Conservation (phyloP, 352 stramenopile species). For the Globisporangium cederbergense region DNA sequence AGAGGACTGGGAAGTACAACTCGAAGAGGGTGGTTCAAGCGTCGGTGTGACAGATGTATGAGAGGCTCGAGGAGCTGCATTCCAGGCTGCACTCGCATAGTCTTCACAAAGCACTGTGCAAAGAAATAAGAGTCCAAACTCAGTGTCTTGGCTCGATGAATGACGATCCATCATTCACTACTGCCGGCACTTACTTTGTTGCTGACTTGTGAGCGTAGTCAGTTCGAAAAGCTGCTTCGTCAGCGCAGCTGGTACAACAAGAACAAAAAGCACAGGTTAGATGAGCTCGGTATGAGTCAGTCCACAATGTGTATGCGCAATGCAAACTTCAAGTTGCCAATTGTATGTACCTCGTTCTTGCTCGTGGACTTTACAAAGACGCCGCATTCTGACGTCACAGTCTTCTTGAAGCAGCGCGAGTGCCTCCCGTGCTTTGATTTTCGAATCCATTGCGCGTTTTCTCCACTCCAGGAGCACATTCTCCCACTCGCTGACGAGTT, state of each 20-base stretch:
- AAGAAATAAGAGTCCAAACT: not conserved
- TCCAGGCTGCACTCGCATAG: not conserved
- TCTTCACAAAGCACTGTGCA: constrained; percentile 10
- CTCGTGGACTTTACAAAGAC: constrained; percentile 2
- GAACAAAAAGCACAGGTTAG: not conserved
- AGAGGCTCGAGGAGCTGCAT: not conserved
- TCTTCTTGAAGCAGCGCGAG: constrained; percentile 29
- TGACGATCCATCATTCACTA: not conserved
- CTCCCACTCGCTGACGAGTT: constrained; percentile 28
- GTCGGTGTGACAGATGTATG: not conserved
- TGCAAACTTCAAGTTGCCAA: too few relatives aligned
- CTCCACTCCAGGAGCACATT: constrained; percentile 31
- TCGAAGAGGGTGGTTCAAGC: not conserved
- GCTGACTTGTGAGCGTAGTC: not conserved
- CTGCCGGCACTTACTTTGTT: constrained; percentile 9
- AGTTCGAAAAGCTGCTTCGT: not conserved
- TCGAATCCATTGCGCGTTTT: constrained; percentile 16
- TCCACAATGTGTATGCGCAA: not conserved
- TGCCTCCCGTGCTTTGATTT: constrained; percentile 19
- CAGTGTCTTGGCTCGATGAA: not conserved
- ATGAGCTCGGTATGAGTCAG: not conserved
- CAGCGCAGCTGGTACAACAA: not conserved
- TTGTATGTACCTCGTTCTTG: constrained; percentile 10
- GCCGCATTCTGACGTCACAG: constrained; percentile 24
- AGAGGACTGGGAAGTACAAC: too few relatives aligned